Conservation (phyloP, 2,329 filamentous ascomycete genomes). For the Botrytis fabae region DNA sequence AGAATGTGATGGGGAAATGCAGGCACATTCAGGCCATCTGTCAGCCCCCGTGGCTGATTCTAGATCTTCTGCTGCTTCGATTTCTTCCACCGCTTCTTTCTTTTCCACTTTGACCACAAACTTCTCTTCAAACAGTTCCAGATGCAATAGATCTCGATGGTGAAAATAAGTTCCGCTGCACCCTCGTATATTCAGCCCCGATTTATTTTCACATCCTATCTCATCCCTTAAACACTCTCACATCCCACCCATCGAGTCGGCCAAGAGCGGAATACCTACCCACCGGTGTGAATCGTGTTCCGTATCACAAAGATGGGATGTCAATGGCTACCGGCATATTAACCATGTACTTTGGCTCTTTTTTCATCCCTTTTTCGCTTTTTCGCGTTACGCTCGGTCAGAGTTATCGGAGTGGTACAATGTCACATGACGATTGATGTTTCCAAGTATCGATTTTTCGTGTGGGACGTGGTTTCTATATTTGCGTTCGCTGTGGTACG, state of each 20-base stretch:
- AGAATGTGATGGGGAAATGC: conserved; percentile 4
- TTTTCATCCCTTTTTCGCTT: neutral
- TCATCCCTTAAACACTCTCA: neutral
- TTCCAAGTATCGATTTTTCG: neutral
- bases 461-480: neutral
- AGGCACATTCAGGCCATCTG: neutral
- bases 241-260: neutral
- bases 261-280: neutral
- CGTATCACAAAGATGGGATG: conserved; percentile 1
- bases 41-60: conserved; percentile 4
- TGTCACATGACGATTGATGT: neutral
- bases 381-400: neutral
- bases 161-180: neutral
- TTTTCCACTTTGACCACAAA: neutral
- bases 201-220: neutral
- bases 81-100: conserved; percentile 1
- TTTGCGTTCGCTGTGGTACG: neutral
- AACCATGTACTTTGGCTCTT: neutral
- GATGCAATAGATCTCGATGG: neutral
- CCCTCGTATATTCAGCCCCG: neutral
- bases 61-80: neutral
- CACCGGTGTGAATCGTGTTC: neutral
- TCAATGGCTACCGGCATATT: conserved; percentile 10
- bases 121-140: neutral
- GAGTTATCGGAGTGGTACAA: neutral